phyloP scores from a whole-genome alignment of 352 stramenopile genomes.

The Phytophthora citricola region DNA sequence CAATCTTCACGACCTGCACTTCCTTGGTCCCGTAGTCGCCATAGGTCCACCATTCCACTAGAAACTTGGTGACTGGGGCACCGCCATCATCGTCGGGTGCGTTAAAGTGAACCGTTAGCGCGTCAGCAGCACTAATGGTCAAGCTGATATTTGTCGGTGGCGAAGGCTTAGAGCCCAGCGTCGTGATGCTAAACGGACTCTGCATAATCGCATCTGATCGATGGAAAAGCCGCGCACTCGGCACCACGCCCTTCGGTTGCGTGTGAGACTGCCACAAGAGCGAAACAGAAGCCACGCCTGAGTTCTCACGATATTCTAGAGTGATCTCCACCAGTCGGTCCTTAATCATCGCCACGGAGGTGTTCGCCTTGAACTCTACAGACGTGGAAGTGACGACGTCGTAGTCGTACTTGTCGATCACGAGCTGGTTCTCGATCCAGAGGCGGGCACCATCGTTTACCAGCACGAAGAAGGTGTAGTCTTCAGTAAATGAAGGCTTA shows the following conservation, averaged over 20 bases:
- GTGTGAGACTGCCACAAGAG: slow-evolving; percentile 91
- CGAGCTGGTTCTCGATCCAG: slow-evolving; percentile 67
- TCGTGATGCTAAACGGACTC: slow-evolving; percentile 73
- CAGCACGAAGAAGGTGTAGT: slow-evolving; percentile 87
- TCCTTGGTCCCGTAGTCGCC: slow-evolving; percentile 56
- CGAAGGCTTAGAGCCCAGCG: slow-evolving; percentile 61
- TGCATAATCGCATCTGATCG: slow-evolving; percentile 58
- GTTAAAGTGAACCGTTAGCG: slow-evolving; percentile 88
- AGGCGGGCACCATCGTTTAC: slow-evolving; percentile 92
- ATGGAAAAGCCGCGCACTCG: slow-evolving; percentile 88
- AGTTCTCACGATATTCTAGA: slow-evolving; percentile 95
- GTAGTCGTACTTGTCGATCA: slow-evolving; percentile 67
- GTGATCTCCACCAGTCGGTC: slow-evolving; percentile 87
- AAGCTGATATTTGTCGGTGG: slow-evolving; percentile 50
- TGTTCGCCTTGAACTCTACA: slow-evolving; percentile 47
- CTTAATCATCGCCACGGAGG: slow-evolving; percentile 63
- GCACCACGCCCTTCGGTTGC: slow-evolving; percentile 90
- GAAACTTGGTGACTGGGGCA: slow-evolving; percentile 80
- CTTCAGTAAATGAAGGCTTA: slow-evolving; percentile 90
- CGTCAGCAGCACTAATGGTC: slow-evolving; percentile 52
- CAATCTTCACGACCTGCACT: slow-evolving; percentile 89
- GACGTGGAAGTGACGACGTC: slow-evolving; percentile 37
- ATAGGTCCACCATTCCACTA: slow-evolving; percentile 89
- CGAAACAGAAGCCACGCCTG: slow-evolving; percentile 79
- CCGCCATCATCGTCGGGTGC: slow-evolving; percentile 88